Percentiles rank a stretch among this genome's conserved stretches.
Conservation (phyloP, 805 yeast species). For the Ogataea nitratoaversa region DNA sequence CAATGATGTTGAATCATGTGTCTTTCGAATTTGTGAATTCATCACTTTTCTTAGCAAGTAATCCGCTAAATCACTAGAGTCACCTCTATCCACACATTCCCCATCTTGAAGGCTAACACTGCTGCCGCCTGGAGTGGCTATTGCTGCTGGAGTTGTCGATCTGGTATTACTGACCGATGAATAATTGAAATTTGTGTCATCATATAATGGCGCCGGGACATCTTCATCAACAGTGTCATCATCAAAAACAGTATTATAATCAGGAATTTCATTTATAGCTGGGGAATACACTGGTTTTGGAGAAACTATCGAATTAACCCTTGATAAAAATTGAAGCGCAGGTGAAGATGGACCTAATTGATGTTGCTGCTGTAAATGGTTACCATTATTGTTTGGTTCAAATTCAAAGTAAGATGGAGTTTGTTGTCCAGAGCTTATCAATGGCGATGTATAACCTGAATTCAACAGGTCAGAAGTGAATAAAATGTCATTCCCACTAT, state of each 20-base stretch:
- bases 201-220: slow-evolving; percentile 18
- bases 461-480: slow-evolving; percentile 16
- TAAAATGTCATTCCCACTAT: slow-evolving; percentile 16
- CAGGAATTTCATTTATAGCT: slow-evolving; percentile 20
- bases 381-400: too few species aligned
- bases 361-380: too few species aligned
- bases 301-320: slow-evolving; percentile 14
- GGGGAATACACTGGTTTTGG: slow-evolving; percentile 6
- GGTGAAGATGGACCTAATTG: slow-evolving; percentile 14
- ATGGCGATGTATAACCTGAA: slow-evolving; percentile 13
- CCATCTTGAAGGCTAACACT: too few species aligned
- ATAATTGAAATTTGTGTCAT: neutral
- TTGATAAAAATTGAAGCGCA: slow-evolving; percentile 18
- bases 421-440: slow-evolving; percentile 8
- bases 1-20: neutral
- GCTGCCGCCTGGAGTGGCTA: neutral
- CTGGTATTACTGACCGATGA: neutral
- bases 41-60: slow-evolving; percentile 11
- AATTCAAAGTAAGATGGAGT: slow-evolving; percentile 12
- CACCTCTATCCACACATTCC: too few species aligned
- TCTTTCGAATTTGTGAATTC: slow-evolving; percentile 7
- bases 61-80: slow-evolving; percentile 8
- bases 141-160: neutral
- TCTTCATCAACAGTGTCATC: slow-evolving; percentile 19
- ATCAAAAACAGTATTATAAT: slow-evolving; percentile 25